Evolutionary conservation across 352 stramenopile genomes (phyloP).

Genomic region (Globisporangium nodosum): DNA sequence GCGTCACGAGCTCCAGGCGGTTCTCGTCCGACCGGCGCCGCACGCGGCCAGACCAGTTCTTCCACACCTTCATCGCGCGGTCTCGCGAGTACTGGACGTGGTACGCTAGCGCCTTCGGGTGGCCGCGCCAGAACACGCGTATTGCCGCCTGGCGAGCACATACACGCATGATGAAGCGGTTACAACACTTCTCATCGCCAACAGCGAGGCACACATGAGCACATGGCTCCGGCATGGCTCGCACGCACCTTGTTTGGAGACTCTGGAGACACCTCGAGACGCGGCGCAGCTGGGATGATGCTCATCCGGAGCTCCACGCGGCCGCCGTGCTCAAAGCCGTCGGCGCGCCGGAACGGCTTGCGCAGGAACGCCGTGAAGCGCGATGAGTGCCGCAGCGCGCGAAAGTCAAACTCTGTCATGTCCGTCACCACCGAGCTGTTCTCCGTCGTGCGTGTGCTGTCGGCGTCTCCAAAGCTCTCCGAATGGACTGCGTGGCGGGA

Average conservation of each 20-base stretch:
- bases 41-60: conserved; percentile 57
- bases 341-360: conserved; percentile 59
- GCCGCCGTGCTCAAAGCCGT: conserved; percentile 40
- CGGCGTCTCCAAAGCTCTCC: conserved; percentile 69
- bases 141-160: conserved; percentile 45
- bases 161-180: neutral
- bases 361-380: conserved; percentile 55
- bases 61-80: conserved; percentile 75
- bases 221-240: too few species aligned
- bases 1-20: conserved; percentile 51
- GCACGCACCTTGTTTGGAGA: conserved; percentile 55
- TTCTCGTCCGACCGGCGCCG: conserved; percentile 35
- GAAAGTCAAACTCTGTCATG: conserved; percentile 41
- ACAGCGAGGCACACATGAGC: too few species aligned
- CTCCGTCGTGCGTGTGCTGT: conserved; percentile 64
- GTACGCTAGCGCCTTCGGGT: conserved; percentile 45
- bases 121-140: conserved; percentile 46
- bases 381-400: conserved; percentile 45
- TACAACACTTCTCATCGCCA: neutral
- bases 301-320: conserved; percentile 32
- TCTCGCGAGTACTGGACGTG: conserved; percentile 72
- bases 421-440: conserved; percentile 69
- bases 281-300: conserved; percentile 37
- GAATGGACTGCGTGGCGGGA: conserved; percentile 69
- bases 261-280: conserved; percentile 37